Base-by-base conservation (phyloP, 441 rosid species). In the Gossypium trilobum region DNA sequence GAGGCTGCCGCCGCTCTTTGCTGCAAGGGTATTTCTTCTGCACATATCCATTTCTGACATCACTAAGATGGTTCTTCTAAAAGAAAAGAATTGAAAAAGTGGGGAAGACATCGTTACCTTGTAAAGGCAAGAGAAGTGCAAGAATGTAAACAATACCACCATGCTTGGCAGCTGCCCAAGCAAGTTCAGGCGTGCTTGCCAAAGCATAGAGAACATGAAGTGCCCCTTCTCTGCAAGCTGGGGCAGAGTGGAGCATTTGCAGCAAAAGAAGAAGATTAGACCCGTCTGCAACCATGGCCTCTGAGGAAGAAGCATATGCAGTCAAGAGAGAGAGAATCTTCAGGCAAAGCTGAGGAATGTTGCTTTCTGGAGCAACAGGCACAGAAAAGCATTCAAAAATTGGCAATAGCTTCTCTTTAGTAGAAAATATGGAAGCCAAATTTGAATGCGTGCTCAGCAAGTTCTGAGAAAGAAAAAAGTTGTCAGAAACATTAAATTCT, bases 121-220 rank as follows among this genome's bases (percentile, higher is more conserved):
- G 94, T 78, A 84, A 78, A 78, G 99, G 99, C 68, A 95, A 85
- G 70, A 95, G 89, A 83, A 95, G 99, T 83, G 93, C 92, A 75
- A 95, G 89, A 76, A 95, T 93, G 85, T 91, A 95, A 72, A 93
- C 91, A 65, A 93, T 98, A 74, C 99, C 99, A 31, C 99, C 99
- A 85, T 93, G 96, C 87, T 91, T 95, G 77, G 99, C 99, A 83
- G 96, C 96, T 57, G 99, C 92, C 99, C 98, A 95, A 70, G 97
- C 97, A 82, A 95, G 97, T 84, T 95, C 99, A 54, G 92, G 89
- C n/a, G 31, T 56, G 89, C 97, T 88, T 73, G 99, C 99, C 87
- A 95, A 82, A 78, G 98, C 99, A 87, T 91, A 95, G 73, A 95
- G 99, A 82, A 95, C 96, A 83, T 95, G 97, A 73, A 93, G 97